Evolutionary conservation across 2,329 filamentous ascomycete species (phyloP), one percentile per base, ranked within the genome.

Genomic region (Nigrograna mackinnonii): DNA sequence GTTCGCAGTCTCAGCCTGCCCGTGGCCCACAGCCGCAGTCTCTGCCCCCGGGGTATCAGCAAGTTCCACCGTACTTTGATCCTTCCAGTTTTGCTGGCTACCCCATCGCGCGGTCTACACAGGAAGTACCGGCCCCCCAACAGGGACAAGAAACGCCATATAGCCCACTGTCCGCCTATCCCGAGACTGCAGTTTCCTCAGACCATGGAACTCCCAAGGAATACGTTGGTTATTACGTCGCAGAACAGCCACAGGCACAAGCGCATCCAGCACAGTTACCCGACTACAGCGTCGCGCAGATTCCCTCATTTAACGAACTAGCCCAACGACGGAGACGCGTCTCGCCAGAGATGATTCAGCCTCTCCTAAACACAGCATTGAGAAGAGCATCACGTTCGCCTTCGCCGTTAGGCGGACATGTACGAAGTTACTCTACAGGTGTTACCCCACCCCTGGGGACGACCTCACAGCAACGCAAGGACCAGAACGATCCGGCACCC

Each of bases 1-100:
- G 75, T 34, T 78, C 75, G 22, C 75, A 78, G 41, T 77, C 74
- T 6, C 75, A 78, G 46, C 75, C 75, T 40, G 70, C 74, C 16
- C 71, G 75, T 24, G 69, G 68, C 6, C 49, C 70, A 35, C 67
- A 65, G 21, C 69, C 69, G 44, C 66, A 69, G 20, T 49, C 71
- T 24, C 50, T 68, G 4, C 40, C 72, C 28, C 66, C 67, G 30
- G 70, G 69, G 6, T 75, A 72, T 47, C 65, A 55, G 26, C 46
- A 62, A 31, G 44, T 71, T 54, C 51, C 69, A 41, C 54, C 63
- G 19, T 58, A 60, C 34, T 56, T 60, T 30, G 61, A 68, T 37
- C 59, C 64, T 32, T 28, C 53, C 7, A 47, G 48, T 5, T 58
- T 64, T 39, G 52, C 55, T 16, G 62, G 59, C 5, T 68, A 68